Evolutionary conservation across 805 yeast genomes (phyloP).

Genomic region (Suhomyces vadensis): DNA sequence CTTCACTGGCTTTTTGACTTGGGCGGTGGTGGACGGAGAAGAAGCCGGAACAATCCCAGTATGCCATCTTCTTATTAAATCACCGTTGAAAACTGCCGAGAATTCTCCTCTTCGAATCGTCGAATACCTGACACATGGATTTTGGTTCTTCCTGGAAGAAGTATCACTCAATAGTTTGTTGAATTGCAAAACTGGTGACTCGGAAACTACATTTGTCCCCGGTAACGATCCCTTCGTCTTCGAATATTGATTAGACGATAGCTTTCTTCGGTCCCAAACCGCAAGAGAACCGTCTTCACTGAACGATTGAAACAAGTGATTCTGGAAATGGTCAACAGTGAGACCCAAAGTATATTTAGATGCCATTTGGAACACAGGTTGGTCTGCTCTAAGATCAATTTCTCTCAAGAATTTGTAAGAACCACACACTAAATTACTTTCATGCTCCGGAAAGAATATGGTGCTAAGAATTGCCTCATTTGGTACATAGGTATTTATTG

Average conservation of each 20-base stretch:
- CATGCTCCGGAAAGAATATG: slow-evolving; percentile 61
- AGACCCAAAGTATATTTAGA: slow-evolving; percentile 72
- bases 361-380: slow-evolving; percentile 70
- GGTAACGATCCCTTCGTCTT: slow-evolving; percentile 14
- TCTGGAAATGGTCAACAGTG: slow-evolving; percentile 66
- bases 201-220: slow-evolving; percentile 30
- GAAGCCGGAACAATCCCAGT: slow-evolving; percentile 56
- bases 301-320: slow-evolving; percentile 66
- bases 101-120: slow-evolving; percentile 67
- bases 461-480: slow-evolving; percentile 76
- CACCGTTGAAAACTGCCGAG: slow-evolving; percentile 78
- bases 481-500: slow-evolving; percentile 58
- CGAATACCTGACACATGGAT: slow-evolving; percentile 70
- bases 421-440: slow-evolving; percentile 62
- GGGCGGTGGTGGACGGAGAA: not conserved
- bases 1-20: slow-evolving; percentile 1
- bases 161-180: slow-evolving; percentile 59
- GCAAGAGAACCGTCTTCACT: slow-evolving; percentile 85
- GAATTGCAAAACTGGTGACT: slow-evolving; percentile 60
- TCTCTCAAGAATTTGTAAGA: slow-evolving; percentile 77
- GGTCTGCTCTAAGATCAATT: slow-evolving; percentile 66
- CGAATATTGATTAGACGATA: slow-evolving; percentile 32
- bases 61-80: slow-evolving; percentile 76
- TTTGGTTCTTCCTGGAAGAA: slow-evolving; percentile 56
- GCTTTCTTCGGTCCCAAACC: slow-evolving; percentile 75